Base-by-base conservation (phyloP, 2,329 filamentous ascomycete species). In the Aspergillus fumigatus region DNA sequence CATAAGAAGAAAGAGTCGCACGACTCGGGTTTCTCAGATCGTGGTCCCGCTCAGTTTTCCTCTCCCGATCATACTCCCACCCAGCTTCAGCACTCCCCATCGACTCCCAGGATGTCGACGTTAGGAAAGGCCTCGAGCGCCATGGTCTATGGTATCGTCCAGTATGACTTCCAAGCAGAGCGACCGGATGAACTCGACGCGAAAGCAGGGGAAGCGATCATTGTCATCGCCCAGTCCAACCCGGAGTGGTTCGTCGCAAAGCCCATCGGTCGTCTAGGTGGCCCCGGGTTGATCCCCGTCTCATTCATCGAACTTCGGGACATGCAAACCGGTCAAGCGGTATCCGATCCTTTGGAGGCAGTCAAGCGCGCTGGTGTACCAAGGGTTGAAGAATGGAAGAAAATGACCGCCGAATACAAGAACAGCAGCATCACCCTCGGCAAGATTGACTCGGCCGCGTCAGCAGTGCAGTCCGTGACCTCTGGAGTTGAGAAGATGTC, bases 181-280 rank as follows among this genome's bases (percentile, higher is more conserved):
- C 81, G 93, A 56, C 89, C 92, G n/a, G 94, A 99, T 73, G 94
- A 99, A 76, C 77, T 99, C 57, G 92, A 97, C 65, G 94, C 94
- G 50, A 95, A 96, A 74, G 89, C 91, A 49, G 93, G 92, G 56
- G 94, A 99, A 76, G 90, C 92, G 53, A 97, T 99, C 69, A 97
- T 99, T 63, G 92, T 99, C 54, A 97, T 97, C 71, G 94, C 94
- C 48, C 94, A 97, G 74, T 97, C 93, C 6, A 97, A 97, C 69
- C 91, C 93, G 4, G 94, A 99, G 75, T 99, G 94, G 94, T 97
- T 97, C 70, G 93, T 99, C 59, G 94, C 94, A 51, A 99, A 99
- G 76, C 94, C 94, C n/a, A 99, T 99, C 71, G 93, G 92, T 60
- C 84, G 94, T 63, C 81, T 99, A n/a, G 94, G 94, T 47, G 94